Evolutionary conservation across 2,329 filamentous ascomycete species (phyloP), one percentile per base, ranked within the genome.

Genomic region (Calonectria hawksworthii): DNA sequence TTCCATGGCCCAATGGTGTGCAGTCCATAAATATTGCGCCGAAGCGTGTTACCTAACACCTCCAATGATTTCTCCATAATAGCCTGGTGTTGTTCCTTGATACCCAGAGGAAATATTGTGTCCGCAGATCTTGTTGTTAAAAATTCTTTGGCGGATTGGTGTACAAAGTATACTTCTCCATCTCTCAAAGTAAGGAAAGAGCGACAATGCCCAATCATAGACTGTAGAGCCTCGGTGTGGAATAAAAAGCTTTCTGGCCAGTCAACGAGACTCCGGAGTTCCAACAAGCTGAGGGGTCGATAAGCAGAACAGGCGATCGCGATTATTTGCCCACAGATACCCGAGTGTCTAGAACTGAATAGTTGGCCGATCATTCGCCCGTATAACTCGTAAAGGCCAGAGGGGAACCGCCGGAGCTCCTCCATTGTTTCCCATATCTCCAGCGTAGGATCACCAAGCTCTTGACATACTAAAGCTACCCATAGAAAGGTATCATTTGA

Each of bases 61-160:
- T 83, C 9, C 4, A 89, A 67, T 13, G 86, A 88, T 23, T 76
- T 80, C 7, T 70, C 79, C 64, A 86, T 83, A 1, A 89, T 82
- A 0, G 13, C 1, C 16, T 79, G 63, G 67, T 88, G 84, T 11
- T 78, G 70, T 1, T 78, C 32, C n/a, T 56, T 51, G 6, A 67
- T 51, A 2, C 85, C 82, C 26, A 21, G 63, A 16, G 83, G 82
- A 41, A 86, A 85, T 2, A 87, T 78, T 13, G 71, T 50, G 13
- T 65, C 18, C 2, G 54, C 56, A 64, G 74, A 77, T 10, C 80
- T 70, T 23, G 77, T 36, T 86, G 50, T 36, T 0, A 89, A 70
- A 72, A 82, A 87, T 18, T 88, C 86, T 74, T 87, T 87, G 0
- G 85, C 87, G 1, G 86, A 88, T 72, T 87, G 83, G 74, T 88